Evolutionary conservation across 148 eudicot genomes (phyloP), one percentile per base, ranked within the genome.

Genomic region (Dysphania ambrosioides): DNA sequence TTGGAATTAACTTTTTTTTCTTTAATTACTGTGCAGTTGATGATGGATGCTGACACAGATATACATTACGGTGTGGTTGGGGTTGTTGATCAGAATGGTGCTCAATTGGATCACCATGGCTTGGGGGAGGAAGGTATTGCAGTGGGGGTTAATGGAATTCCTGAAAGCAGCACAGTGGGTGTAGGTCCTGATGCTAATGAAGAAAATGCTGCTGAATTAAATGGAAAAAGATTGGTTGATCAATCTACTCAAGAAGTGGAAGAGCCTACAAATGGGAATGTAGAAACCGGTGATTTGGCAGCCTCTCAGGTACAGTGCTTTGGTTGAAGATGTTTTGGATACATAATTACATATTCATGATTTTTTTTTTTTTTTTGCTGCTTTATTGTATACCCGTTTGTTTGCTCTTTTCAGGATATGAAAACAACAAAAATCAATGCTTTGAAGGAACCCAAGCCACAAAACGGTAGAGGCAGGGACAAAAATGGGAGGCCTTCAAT

Each of bases 11-110:
- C 62, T 61, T 42, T n/a, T n/a, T 1, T 11, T 27, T 8, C 44
- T 66, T 44, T 29, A n/a, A 66, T 31, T 57, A 59, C 64, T 70
- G 66, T 80, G 47, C 74, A 85, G 89, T 40, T 40, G 56, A 66
- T 77, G 76, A 90, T 88, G 98, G 97, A 91, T 75, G 83, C 85
- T 77, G 85, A 85, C 68, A 76, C 78, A 38, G 51, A 67, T 69
- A 76, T 76, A 11, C 55, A 57, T 73, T 62, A 73, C 79, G 67
- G 85, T 66, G 83, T 27, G 68, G 75, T 67, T 56, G 89, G 79
- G 66, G 78, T 27, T 75, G 80, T 70, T 61, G 75, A 72, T 71
- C 82, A 74, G 80, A 86, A 82, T 79, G 91, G 84, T 59, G 81
- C 68, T 81, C 68, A 72, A 41, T 70, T 65, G 66, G 79, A 74